Percentiles rank a stretch among this genome's conserved stretches.
These are phyloP conservation scores for bread wheat (Triticum aestivum) DNA, from an alignment of 176 grass and related monocot species.

Conservation along the genomic window DNA sequence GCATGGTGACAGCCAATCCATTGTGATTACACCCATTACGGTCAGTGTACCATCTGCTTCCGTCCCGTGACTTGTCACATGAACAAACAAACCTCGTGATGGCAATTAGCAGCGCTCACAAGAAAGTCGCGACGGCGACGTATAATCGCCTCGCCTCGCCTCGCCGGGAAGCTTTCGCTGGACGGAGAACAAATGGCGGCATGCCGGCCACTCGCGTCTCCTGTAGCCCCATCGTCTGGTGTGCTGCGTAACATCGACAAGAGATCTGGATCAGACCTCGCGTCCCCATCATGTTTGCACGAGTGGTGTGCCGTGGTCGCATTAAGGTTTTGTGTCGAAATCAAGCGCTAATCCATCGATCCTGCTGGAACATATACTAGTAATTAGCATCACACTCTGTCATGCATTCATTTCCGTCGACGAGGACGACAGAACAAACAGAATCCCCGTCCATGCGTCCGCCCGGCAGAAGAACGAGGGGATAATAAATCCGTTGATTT, in stretches of 20 bases:
- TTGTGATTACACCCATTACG: too few species aligned
- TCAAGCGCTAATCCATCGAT: neutral
- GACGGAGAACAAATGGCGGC: slow-evolving; percentile 1
- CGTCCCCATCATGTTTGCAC: slow-evolving; percentile 43
- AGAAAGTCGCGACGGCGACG: neutral
- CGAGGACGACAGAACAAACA: too few species aligned
- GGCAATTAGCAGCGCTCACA: neutral
- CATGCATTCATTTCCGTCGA: neutral
- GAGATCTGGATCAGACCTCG: neutral
- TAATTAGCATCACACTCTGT: neutral
- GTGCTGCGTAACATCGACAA: slow-evolving; percentile 17
- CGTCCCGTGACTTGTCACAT: neutral
- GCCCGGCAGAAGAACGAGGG: too few species aligned
- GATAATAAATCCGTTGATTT: too few species aligned
- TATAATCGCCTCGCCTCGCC: neutral
- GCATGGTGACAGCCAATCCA: too few species aligned
- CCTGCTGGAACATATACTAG: neutral
- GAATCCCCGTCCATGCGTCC: too few species aligned
- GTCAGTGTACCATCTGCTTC: too few species aligned
- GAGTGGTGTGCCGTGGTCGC: slow-evolving; percentile 11
- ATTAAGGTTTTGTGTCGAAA: slow-evolving; percentile 3
- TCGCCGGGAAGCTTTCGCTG: neutral
- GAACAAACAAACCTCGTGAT: neutral
- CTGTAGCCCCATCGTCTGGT: slow-evolving; percentile 4
- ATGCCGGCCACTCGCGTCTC: neutral